Evolutionary conservation across 2,329 filamentous ascomycete genomes (phyloP).

Genomic region (Penicillium palitans): DNA sequence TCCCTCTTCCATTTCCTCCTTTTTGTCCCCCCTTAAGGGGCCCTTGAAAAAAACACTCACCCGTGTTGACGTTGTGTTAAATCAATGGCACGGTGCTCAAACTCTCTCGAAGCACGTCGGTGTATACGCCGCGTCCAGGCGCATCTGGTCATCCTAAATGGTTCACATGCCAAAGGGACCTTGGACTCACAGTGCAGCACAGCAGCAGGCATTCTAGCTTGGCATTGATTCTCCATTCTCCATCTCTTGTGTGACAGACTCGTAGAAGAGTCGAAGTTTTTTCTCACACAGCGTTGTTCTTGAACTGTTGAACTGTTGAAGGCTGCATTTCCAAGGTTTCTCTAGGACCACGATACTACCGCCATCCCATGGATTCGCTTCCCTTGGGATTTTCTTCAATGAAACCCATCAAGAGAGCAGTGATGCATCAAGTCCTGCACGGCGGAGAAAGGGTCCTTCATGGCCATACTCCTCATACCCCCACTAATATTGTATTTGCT

Average conservation of each 20-base stretch:
- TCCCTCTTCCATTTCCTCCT: constrained; percentile 35
- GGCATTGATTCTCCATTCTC: constrained; percentile 61
- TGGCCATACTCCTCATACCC: constrained; percentile 43
- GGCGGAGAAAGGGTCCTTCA: constrained; percentile 56
- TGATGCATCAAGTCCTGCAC: constrained; percentile 61
- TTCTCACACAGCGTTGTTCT: constrained; percentile 51
- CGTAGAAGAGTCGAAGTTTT: constrained; percentile 77
- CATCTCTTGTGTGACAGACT: constrained; percentile 63
- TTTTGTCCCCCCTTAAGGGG: constrained; percentile 29
- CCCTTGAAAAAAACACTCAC: constrained; percentile 44
- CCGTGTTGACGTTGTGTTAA: constrained; percentile 60
- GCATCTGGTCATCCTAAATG: constrained; percentile 71
- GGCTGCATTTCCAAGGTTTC: constrained; percentile 72
- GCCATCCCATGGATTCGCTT: constrained; percentile 53
- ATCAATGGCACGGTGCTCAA: constrained; percentile 72
- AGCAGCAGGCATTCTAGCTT: constrained; percentile 62
- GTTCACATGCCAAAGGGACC: constrained; percentile 79
- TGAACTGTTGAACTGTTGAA: constrained; percentile 74
- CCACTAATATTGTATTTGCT: constrained; percentile 63
- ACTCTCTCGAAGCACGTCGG: constrained; percentile 87
- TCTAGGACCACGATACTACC: constrained; percentile 62
- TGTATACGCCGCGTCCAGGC: constrained; percentile 90
- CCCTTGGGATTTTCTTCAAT: constrained; percentile 43
- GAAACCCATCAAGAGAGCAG: constrained; percentile 56
- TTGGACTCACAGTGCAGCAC: constrained; percentile 79